A percentile compares a stretch with the other conserved stretches of the same genome.
Evolutionary conservation across 2,329 filamentous ascomycete species (phyloP).

Genomic region (Monilinia fructicola): DNA sequence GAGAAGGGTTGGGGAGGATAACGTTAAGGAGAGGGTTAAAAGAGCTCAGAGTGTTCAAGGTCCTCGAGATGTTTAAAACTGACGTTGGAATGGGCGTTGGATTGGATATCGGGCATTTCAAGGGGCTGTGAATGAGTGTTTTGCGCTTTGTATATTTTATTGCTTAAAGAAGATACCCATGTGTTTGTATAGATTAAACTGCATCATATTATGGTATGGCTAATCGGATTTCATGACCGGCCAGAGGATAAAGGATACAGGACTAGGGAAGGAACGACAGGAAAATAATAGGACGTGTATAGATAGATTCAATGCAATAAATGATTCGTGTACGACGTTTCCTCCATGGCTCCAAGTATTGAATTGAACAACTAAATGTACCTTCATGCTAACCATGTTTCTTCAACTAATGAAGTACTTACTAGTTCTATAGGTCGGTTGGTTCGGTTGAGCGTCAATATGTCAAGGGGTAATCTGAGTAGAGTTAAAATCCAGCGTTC

Average conservation of each 20-base stretch:
- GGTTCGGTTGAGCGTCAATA: too few species aligned
- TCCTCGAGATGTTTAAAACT: neutral
- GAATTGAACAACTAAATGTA: neutral
- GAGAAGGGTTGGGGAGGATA: slow-evolving; percentile 33
- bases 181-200: slow-evolving; percentile 6
- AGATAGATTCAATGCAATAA: neutral
- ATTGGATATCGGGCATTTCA: neutral
- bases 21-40: slow-evolving; percentile 35
- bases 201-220: neutral
- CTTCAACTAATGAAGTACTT: too few species aligned
- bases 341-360: neutral
- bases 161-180: slow-evolving; percentile 18
- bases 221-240: neutral
- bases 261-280: neutral
- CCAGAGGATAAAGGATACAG: slow-evolving; percentile 1
- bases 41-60: slow-evolving; percentile 14
- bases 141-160: neutral
- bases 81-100: neutral
- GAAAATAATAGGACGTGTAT: neutral
- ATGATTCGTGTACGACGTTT: neutral
- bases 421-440: too few species aligned
- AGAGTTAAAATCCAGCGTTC: too few species aligned
- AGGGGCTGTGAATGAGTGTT: neutral
- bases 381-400: too few species aligned
- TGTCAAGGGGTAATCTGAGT: neutral